Conservation (phyloP, 169 alveolate species). For the Plasmodium malariae region DNA sequence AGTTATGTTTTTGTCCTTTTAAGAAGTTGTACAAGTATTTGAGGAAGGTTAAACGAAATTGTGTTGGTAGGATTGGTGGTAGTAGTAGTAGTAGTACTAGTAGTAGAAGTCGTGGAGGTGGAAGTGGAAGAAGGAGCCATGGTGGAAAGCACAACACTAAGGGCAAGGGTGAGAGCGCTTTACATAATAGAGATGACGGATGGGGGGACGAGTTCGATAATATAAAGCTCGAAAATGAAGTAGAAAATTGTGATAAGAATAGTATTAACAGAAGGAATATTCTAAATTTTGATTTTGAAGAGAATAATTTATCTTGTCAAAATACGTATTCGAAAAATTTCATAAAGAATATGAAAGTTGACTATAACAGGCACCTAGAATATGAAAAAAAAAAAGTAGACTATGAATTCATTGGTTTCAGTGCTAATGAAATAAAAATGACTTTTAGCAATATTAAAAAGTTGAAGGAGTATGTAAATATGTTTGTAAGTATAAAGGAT, state of each 20-base stretch:
- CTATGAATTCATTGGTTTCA: conserved; percentile 71
- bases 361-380: conserved; percentile 42
- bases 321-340: conserved; percentile 62
- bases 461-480: conserved; percentile 72
- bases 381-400: conserved; percentile 66
- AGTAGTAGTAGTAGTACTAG: neutral
- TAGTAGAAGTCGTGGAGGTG: neutral
- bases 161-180: neutral
- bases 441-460: conserved; percentile 60
- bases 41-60: conserved; percentile 16
- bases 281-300: conserved; percentile 62
- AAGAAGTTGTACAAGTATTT: conserved; percentile 64
- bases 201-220: neutral
- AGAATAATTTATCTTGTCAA: conserved; percentile 36
- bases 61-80: neutral
- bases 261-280: neutral
- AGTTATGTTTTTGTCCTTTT: conserved; percentile 74
- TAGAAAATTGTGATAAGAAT: neutral
- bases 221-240: neutral
- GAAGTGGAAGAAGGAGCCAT: neutral
- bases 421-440: conserved; percentile 67
- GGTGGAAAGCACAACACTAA: neutral
- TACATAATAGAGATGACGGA: neutral
- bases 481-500: conserved; percentile 74
- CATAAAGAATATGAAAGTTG: conserved; percentile 62